Conservation (phyloP, 73 alveolate genomes). For the Uronychia setigera region DNA sequence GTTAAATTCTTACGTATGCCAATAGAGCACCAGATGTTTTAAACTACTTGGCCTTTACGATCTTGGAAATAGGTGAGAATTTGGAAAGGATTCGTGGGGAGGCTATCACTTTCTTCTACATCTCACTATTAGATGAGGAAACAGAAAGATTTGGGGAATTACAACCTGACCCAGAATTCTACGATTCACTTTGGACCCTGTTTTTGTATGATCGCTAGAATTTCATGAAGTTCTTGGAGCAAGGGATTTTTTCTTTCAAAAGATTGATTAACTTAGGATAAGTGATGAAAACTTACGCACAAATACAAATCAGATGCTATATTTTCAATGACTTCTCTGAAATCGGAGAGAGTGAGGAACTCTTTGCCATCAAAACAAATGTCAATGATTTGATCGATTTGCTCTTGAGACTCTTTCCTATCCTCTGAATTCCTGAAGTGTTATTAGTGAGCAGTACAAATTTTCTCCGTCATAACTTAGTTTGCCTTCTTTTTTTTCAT, state of each 20-base stretch:
- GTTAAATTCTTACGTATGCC: no score
- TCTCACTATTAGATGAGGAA: background rate
- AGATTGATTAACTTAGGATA: constrained; percentile 33
- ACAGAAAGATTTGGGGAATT: background rate
- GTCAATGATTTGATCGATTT: constrained; percentile 32
- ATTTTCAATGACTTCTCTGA: constrained; percentile 34
- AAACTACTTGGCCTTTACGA: no score
- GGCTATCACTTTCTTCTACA: background rate
- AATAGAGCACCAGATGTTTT: no score
- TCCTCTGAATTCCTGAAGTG: constrained; percentile 35
- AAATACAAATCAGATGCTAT: constrained; percentile 39
- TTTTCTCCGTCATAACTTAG: constrained; percentile 55
- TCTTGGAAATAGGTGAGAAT: background rate
- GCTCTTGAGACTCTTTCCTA: background rate
- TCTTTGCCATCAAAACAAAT: constrained; percentile 34
- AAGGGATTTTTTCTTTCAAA: constrained; percentile 45
- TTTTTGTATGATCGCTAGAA: constrained; percentile 12
- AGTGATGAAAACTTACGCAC: background rate
- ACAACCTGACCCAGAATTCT: background rate
- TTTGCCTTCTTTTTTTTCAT: constrained; percentile 39
- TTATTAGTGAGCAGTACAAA: constrained; percentile 1
- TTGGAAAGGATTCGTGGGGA: background rate
- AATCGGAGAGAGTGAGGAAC: constrained; percentile 14
- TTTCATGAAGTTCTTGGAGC: constrained; percentile 51
- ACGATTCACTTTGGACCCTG: background rate